Percentiles rank a stretch among this genome's conserved stretches.
phyloP scores from a whole-genome alignment of 2,329 filamentous ascomycete genomes.

The Colletotrichum tanaceti region DNA sequence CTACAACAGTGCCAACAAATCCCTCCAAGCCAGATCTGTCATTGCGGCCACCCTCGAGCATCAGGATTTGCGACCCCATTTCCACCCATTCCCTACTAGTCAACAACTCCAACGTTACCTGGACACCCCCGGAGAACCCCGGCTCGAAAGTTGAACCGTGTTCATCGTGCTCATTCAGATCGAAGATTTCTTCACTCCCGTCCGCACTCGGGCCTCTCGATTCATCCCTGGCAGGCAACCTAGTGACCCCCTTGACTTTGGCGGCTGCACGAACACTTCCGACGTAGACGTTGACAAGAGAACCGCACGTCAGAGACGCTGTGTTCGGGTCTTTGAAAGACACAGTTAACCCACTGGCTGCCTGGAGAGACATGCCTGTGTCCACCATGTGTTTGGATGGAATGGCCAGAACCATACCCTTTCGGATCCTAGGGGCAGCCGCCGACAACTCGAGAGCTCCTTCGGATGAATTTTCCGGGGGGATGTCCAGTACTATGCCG shows the following conservation, averaged over 20 bases:
- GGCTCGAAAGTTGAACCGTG: slow-evolving; percentile 40
- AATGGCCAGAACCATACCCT: slow-evolving; percentile 85
- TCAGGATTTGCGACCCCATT: slow-evolving; percentile 74
- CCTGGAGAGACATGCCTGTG: slow-evolving; percentile 68
- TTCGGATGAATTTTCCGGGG: slow-evolving; percentile 49
- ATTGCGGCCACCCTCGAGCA: slow-evolving; percentile 77
- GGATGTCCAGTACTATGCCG: slow-evolving; percentile 73
- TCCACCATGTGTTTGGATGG: slow-evolving; percentile 69
- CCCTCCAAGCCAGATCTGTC: slow-evolving; percentile 77
- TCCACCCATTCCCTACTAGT: slow-evolving; percentile 80
- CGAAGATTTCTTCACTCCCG: slow-evolving; percentile 63
- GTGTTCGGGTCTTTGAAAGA: slow-evolving; percentile 74
- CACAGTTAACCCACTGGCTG: slow-evolving; percentile 77
- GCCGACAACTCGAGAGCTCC: slow-evolving; percentile 46
- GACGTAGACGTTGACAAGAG: slow-evolving; percentile 83
- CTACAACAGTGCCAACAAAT: slow-evolving; percentile 75
- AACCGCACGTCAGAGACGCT: slow-evolving; percentile 72
- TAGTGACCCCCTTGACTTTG: slow-evolving; percentile 61
- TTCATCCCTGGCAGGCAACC: slow-evolving; percentile 7
- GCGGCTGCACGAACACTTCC: slow-evolving; percentile 88
- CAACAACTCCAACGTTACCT: slow-evolving; percentile 76
- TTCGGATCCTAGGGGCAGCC: slow-evolving; percentile 64
- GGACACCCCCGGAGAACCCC: slow-evolving; percentile 51
- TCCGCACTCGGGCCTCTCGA: slow-evolving; percentile 50
- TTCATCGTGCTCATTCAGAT: slow-evolving; percentile 61